Base-by-base conservation (phyloP, 805 yeast genomes). In the Jamesozyma jinghongensis region DNA sequence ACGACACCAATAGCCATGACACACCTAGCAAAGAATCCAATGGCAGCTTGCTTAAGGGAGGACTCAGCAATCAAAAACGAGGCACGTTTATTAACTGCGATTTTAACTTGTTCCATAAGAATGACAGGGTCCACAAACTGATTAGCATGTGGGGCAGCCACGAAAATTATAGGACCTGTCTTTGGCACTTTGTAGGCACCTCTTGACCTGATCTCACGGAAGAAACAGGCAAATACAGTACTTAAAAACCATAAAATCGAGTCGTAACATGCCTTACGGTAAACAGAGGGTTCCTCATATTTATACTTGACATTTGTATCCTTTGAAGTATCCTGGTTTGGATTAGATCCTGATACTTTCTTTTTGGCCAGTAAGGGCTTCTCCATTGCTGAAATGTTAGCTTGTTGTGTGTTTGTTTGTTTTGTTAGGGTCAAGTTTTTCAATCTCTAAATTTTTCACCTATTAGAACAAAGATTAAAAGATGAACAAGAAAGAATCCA, bases 71-170 rank as follows among this genome's bases (percentile, higher is more conserved):
- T 83, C 45, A 46, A 26, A 19, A 46, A 88, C 69, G 54, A 86
- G 80, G 29, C 85, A 73, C 19, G 83, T 70, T 42, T 84, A 69
- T 46, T 95, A 67, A 4, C 79, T 71, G 2, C 81, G 10, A 19
- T 36, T 19, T 38, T 41, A 20, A 44, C 46, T 30, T 34, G 47
- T 19, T 40, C 80, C 83, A 85, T 80, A 36, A 92, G 68, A 38
- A 92, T 73, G 37, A 88, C 75, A 2, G 92, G 90, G 49, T 78
- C 85, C 28, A 83, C 77, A 47, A 83, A 84, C 53, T 85, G 95
- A 56, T 85, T 85, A n/a, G 95, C 94, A 66, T 90, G 98, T 1
- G 97, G 97, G 2, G 96, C 98, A 10, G 92, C 94, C 28, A 92
- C 97, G 47, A 92, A 81, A 40, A 90, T 81, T 7, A 87, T 80